Base-by-base conservation (phyloP, 2,329 filamentous ascomycete genomes). In the Fusarium falciforme region DNA sequence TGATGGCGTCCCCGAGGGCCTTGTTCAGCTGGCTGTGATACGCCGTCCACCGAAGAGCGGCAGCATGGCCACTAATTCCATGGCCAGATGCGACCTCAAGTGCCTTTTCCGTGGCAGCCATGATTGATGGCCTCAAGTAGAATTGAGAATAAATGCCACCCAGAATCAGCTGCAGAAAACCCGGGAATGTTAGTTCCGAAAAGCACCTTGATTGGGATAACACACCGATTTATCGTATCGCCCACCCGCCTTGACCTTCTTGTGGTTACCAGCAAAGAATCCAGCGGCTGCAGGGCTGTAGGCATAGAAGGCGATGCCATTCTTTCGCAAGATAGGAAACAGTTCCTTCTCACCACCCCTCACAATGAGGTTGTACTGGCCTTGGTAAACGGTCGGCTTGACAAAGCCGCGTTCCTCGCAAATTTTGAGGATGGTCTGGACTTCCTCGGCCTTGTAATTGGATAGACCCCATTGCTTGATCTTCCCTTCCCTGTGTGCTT, bases 401-500 rank as follows among this genome's bases (percentile, higher is more conserved):
- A 85, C 79, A 29, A 77, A 87, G 1, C 81, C 82, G 5, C 82
- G 77, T 20, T 82, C 68, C 40, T 84, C 80, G 71, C 86, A 88
- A 14, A 87, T 82, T 11, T 81, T 77, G 36, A 85, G 63, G 4
- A 88, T 80, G 52, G 82, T 64, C 59, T 84, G 80, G 0, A 89
- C 85, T 67, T 88, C 84, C 3, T 80, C 80, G 2, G 83, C 82
- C 0, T 79, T 79, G 72, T 84, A 87, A 71, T 87, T 89, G 11
- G 82, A 86, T 5, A 89, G 66, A 0, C 86, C 87, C 67, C 87
- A 87, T 0, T 80, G 70, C 73, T 83, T 82, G 71, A 87, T 84
- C 67, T 85, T 84, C 25, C 85, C 85, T 40, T 84, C 78, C 17
- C 76, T 65, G 69, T 83, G 77, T 1, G 83, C 81, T 22, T 84